Evolutionary conservation across 768 basidiomycete species (phyloP), one percentile per base, ranked within the genome.

Genomic region (Krasilnikovozyma curviuscula): DNA sequence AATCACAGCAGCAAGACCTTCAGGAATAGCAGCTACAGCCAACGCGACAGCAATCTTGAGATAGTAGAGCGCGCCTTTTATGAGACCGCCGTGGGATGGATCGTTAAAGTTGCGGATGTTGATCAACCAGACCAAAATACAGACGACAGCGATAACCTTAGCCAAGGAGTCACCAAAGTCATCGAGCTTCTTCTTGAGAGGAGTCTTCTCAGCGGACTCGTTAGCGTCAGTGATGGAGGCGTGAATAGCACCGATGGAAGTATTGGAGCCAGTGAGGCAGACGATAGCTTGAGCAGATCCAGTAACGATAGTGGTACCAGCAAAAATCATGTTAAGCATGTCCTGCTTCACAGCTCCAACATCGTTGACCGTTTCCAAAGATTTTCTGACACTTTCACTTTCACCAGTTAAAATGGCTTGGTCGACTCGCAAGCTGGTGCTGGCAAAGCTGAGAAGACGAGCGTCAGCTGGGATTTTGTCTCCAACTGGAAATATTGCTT

Each of bases 41-140:
- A 98, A 70, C 5, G 93, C 88, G 37, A 98, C 93, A 30, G 91
- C 91, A 61, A 98, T 95, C 69, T 98, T 98, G 74, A 98, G 84
- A 68, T 98, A 98, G 65, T 95, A 97, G 45, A 98, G 76, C 0
- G 91, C 91, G 34, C 91, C 91, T 62, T 86, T 86, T 59, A 95
- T 70, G 39, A 68, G 76, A 41, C 89, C 83, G 55, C 81, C 82
- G 61, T 98, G 91, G 23, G 82, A 74, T 3, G 91, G 86, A 60
- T 98, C 91, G 74, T 75, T 79, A 66, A 98, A 98, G 67, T 98
- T 85, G 43, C 83, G 78, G 57, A 88, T 73, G 66, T 98, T 98
- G 67, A 98, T 82, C 52, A 95, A 70, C 91, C 91, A 98, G 55
- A 98, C 91, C 53, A 98, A 77, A 51, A 98, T 71, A 58, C 91